These are phyloP conservation scores for Phytophthora aleatoria DNA, from an alignment of 352 stramenopile genomes.

Conservation along the genomic window DNA sequence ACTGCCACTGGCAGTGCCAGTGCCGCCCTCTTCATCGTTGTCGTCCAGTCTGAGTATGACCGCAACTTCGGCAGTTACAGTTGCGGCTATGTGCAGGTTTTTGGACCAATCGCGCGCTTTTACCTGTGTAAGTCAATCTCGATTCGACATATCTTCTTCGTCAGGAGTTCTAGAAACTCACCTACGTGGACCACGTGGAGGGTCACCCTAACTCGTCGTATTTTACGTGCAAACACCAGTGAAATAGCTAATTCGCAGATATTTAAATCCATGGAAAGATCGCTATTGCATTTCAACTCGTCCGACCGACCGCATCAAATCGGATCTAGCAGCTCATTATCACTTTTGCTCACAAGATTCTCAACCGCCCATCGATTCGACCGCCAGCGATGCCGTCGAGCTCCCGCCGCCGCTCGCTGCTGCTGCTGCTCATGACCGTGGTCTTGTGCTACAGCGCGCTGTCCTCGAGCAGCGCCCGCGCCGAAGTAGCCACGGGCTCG, in stretches of 20 bases:
- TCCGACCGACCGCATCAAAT: slow-evolving; percentile 20
- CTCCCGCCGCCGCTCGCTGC: slow-evolving; percentile 18
- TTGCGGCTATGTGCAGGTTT: neutral
- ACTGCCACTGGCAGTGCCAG: slow-evolving; percentile 5
- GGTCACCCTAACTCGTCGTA: neutral
- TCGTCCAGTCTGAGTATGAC: slow-evolving; percentile 12
- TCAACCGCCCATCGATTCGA: neutral
- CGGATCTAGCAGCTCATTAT: slow-evolving; percentile 16
- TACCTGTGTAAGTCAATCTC: slow-evolving; percentile 7
- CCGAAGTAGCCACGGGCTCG: slow-evolving; percentile 44
- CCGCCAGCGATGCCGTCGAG: slow-evolving; percentile 19
- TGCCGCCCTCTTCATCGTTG: slow-evolving; percentile 23
- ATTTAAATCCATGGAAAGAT: slow-evolving; percentile 36
- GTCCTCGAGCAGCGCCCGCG: slow-evolving; percentile 23
- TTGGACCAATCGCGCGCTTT: slow-evolving; percentile 14
- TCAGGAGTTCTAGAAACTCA: slow-evolving; percentile 32
- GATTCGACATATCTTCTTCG: slow-evolving; percentile 2
- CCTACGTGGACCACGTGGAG: slow-evolving; percentile 22
- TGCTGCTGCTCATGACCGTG: slow-evolving; percentile 46
- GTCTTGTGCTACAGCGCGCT: slow-evolving; percentile 43
- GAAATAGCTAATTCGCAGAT: slow-evolving; percentile 2
- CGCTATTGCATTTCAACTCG: slow-evolving; percentile 10
- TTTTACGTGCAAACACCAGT: neutral
- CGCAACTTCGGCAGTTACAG: slow-evolving; percentile 5
- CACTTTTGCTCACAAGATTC: slow-evolving; percentile 20